These are phyloP conservation scores for Boletus semigastroideus DNA, from an alignment of 1,284 basidiomycete species.

Conservation along the genomic window DNA sequence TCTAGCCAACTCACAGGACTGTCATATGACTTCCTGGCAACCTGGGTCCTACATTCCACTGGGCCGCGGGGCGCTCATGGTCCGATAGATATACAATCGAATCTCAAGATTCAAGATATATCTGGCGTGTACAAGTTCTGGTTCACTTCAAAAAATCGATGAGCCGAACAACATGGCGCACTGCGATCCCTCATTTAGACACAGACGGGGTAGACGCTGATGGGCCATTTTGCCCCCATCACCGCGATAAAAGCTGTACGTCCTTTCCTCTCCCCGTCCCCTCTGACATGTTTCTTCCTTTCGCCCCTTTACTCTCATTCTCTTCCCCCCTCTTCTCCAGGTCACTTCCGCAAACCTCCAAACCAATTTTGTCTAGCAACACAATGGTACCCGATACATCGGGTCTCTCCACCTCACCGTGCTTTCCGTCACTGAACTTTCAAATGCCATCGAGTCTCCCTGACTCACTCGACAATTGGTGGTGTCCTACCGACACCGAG, in stretches of 20 bases:
- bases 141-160: no score
- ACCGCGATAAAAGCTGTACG: no score
- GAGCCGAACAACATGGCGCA: no score
- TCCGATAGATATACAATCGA: background rate
- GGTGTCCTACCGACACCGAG: constrained; percentile 61
- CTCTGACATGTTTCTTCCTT: background rate
- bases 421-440: constrained; percentile 61
- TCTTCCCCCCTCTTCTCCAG: constrained; percentile 11
- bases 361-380: no score
- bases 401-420: constrained; percentile 23
- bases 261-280: no score
- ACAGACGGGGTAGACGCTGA: background rate
- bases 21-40: background rate
- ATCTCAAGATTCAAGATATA: background rate
- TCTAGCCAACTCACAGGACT: no score
- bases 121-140: no score
- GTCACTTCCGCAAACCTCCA: constrained; percentile 17
- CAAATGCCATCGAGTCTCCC: constrained; percentile 53
- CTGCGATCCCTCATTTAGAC: no score
- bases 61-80: background rate
- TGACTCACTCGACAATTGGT: constrained; percentile 54
- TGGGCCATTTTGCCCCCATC: no score
- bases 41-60: background rate
- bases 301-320: constrained; percentile 3
- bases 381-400: no score